Evolutionary conservation across 1,139 yeast species (phyloP).

Genomic region (Lodderomyces parapsilosis): DNA sequence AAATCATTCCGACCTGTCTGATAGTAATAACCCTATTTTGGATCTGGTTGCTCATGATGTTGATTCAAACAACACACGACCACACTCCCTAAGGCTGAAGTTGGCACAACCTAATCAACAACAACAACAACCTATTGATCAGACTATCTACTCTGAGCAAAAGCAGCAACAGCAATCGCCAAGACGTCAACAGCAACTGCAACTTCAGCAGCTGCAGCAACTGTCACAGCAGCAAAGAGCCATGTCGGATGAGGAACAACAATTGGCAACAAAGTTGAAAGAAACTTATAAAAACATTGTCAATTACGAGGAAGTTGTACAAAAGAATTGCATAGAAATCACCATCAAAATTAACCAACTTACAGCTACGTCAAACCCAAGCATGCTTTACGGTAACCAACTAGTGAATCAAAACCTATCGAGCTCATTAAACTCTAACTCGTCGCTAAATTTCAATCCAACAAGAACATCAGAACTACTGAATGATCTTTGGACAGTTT

Average conservation of each 20-base stretch:
- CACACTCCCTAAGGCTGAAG: not conserved
- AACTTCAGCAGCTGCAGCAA: conserved; percentile 14
- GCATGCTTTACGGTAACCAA: conserved; percentile 20
- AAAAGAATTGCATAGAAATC: conserved; percentile 60
- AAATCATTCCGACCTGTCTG: conserved; percentile 45
- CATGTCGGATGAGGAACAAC: conserved; percentile 67
- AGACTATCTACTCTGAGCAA: conserved; percentile 5
- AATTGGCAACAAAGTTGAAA: conserved; percentile 65
- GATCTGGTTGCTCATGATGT: conserved; percentile 11
- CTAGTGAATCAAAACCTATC: conserved; percentile 20
- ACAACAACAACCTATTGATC: conserved; percentile 8
- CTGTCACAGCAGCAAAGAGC: conserved; percentile 29
- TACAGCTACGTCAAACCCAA: conserved; percentile 24
- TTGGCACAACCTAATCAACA: conserved; percentile 3
- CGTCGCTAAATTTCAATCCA: conserved; percentile 17
- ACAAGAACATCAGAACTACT: conserved; percentile 50
- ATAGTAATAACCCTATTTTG: conserved; percentile 27
- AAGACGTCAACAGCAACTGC: conserved; percentile 13
- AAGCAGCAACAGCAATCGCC: conserved; percentile 11
- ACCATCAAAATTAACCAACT: conserved; percentile 51
- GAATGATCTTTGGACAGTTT: conserved; percentile 69
- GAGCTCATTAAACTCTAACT: conserved; percentile 17
- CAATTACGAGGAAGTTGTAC: conserved; percentile 65
- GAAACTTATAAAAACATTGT: conserved; percentile 72
- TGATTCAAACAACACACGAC: conserved; percentile 5